Percentiles rank a stretch among this genome's conserved stretches.
These are phyloP conservation scores for Amanita exitialis DNA, from an alignment of 768 basidiomycete species.

Conservation along the genomic window DNA sequence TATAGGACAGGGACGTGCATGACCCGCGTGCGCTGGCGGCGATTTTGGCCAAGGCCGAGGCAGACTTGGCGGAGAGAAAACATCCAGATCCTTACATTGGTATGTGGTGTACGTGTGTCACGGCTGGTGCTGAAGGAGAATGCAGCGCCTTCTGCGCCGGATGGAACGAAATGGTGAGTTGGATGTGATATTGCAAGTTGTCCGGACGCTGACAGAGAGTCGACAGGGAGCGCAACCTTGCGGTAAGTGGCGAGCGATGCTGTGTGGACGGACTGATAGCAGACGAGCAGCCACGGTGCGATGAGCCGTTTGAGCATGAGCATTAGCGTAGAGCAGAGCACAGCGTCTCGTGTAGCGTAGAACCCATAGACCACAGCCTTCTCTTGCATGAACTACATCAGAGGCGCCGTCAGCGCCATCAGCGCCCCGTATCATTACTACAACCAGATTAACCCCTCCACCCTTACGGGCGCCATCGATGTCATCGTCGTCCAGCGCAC, in stretches of 20 bases:
- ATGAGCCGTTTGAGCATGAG: slow-evolving; percentile 56
- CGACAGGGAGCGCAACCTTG: slow-evolving; percentile 69
- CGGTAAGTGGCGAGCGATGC: slow-evolving; percentile 37
- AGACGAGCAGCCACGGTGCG: slow-evolving; percentile 46
- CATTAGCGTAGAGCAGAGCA: slow-evolving; percentile 17
- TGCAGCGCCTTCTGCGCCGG: slow-evolving; percentile 71
- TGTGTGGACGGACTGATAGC: not conserved
- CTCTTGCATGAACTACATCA: slow-evolving; percentile 38
- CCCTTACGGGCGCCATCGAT: slow-evolving; percentile 97
- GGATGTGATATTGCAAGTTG: slow-evolving; percentile 4
- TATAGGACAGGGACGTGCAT: slow-evolving; percentile 53
- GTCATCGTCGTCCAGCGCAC: slow-evolving; percentile 88
- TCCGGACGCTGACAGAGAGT: slow-evolving; percentile 9
- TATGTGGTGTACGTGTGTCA: slow-evolving; percentile 32
- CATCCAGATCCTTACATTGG: slow-evolving; percentile 94
- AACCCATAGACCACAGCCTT: too few species aligned
- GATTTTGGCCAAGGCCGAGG: slow-evolving; percentile 78
- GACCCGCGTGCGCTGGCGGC: slow-evolving; percentile 74
- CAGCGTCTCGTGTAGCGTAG: not conserved
- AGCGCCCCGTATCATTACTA: slow-evolving; percentile 87
- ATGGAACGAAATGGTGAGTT: slow-evolving; percentile 92
- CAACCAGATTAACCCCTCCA: slow-evolving; percentile 88
- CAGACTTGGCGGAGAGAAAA: slow-evolving; percentile 45
- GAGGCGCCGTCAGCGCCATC: slow-evolving; percentile 77
- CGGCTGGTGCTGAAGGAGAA: not conserved